A percentile compares a stretch with the other conserved stretches of the same genome.
Evolutionary conservation across 257 asterid genomes (phyloP).

Genomic region (Rehmannia glutinosa): DNA sequence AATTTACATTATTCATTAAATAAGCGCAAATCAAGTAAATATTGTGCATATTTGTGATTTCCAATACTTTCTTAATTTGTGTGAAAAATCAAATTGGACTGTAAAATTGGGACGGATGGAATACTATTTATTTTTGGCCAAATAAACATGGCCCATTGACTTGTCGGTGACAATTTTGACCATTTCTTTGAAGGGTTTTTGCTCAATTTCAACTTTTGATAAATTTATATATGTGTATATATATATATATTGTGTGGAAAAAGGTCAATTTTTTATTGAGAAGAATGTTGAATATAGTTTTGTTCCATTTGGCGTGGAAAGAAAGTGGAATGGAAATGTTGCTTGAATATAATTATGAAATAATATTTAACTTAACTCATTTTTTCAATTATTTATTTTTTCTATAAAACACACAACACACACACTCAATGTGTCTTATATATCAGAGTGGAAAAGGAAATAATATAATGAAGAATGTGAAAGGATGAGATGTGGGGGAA

Average conservation of each 20-base stretch:
- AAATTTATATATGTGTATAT: not conserved
- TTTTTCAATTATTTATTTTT: too few relatives aligned
- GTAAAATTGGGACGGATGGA: too few relatives aligned
- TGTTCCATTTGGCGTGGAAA: not conserved
- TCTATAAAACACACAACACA: too few relatives aligned
- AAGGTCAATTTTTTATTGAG: not conserved
- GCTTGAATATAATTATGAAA: not conserved
- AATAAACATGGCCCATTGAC: not conserved
- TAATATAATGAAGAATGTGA: not conserved
- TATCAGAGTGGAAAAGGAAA: not conserved
- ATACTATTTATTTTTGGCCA: not conserved
- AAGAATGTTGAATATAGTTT: not conserved
- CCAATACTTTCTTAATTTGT: too few relatives aligned
- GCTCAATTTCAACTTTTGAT: not conserved
- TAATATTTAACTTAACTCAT: too few relatives aligned
- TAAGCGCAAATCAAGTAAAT: too few relatives aligned
- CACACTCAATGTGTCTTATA: too few relatives aligned
- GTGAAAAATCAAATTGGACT: too few relatives aligned
- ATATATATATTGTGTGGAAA: too few relatives aligned
- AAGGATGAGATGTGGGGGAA: constrained; percentile 2
- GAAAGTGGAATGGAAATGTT: not conserved
- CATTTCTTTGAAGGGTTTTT: too few relatives aligned
- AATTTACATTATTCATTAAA: too few relatives aligned
- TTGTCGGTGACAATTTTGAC: constrained; percentile 14
- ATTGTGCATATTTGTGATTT: too few relatives aligned